These are phyloP conservation scores for Botrytis elliptica DNA, from an alignment of 2,329 filamentous ascomycete species.

Conservation along the genomic window DNA sequence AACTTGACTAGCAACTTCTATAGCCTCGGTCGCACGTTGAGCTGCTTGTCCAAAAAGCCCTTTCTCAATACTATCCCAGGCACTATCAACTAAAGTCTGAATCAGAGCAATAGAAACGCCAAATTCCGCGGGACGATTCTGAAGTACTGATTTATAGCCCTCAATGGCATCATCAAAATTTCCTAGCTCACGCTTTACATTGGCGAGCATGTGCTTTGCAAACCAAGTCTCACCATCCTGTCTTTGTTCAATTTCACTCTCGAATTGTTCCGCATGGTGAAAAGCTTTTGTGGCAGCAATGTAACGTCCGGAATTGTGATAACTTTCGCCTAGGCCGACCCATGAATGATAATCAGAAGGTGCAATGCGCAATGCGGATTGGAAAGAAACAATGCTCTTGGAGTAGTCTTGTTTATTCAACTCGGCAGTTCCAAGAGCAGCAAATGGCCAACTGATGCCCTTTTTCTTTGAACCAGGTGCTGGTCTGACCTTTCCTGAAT, in stretches of 20 bases:
- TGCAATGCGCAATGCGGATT: constrained; percentile 79
- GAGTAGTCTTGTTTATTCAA: constrained; percentile 90
- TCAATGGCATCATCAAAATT: constrained; percentile 79
- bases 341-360: constrained; percentile 92
- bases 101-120: constrained; percentile 85
- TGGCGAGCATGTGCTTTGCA: constrained; percentile 93
- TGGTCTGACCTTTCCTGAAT: constrained; percentile 89
- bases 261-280: constrained; percentile 75
- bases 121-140: constrained; percentile 68
- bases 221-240: constrained; percentile 80
- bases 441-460: constrained; percentile 93
- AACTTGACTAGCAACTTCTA: constrained; percentile 65
- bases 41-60: constrained; percentile 84
- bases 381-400: constrained; percentile 87
- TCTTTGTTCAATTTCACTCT: constrained; percentile 55
- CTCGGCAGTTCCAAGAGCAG: constrained; percentile 89
- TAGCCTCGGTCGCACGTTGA: constrained; percentile 65
- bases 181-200: constrained; percentile 89
- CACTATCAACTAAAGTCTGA: constrained; percentile 82
- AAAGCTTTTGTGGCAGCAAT: constrained; percentile 94
- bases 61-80: constrained; percentile 72
- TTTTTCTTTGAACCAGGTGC: constrained; percentile 91
- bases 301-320: constrained; percentile 89
- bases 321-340: constrained; percentile 95
- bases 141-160: constrained; percentile 73